A percentile compares a stretch with the other conserved stretches of the same genome.
Evolutionary conservation across 108 stramenopile genomes (phyloP).

Genomic region (Mediolabrus comicus): DNA sequence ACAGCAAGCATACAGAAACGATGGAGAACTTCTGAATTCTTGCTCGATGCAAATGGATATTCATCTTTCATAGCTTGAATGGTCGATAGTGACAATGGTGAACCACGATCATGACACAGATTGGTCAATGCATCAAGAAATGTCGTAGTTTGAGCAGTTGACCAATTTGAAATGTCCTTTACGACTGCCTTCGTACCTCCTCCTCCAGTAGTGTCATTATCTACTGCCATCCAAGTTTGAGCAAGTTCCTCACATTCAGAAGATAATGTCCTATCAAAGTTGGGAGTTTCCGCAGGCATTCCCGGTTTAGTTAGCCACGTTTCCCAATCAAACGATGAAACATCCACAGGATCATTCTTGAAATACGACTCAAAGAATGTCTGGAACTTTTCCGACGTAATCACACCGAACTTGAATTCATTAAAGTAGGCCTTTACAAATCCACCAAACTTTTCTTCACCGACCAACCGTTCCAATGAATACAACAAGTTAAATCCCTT

Average conservation of each 20-base stretch:
- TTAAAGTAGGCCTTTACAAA: constrained; percentile 90
- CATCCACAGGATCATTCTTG: constrained; percentile 18
- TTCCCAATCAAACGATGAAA: constrained; percentile 78
- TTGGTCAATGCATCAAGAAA: constrained; percentile 80
- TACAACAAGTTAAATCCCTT: constrained; percentile 88
- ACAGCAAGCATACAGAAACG: constrained; percentile 90
- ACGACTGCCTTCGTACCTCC: constrained; percentile 21
- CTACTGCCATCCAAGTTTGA: constrained; percentile 60
- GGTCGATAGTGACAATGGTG: constrained; percentile 56
- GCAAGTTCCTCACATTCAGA: constrained; percentile 73
- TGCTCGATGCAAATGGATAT: constrained; percentile 62
- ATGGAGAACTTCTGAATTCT: constrained; percentile 90
- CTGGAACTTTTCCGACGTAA: constrained; percentile 80
- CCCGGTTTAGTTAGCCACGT: constrained; percentile 82
- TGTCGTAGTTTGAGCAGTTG: constrained; percentile 78
- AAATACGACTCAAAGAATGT: constrained; percentile 76
- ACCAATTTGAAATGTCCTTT: constrained; percentile 67
- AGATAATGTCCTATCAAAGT: constrained; percentile 78
- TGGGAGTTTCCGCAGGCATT: constrained; percentile 74
- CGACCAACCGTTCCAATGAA: constrained; percentile 85
- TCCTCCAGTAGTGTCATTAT: constrained; percentile 41
- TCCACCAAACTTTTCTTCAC: constrained; percentile 68
- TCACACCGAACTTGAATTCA: constrained; percentile 67
- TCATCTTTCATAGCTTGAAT: constrained; percentile 67
- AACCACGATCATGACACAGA: constrained; percentile 13